These are phyloP conservation scores for Colletotrichum graminicola DNA, from an alignment of 2,329 filamentous ascomycete species.

Conservation along the genomic window DNA sequence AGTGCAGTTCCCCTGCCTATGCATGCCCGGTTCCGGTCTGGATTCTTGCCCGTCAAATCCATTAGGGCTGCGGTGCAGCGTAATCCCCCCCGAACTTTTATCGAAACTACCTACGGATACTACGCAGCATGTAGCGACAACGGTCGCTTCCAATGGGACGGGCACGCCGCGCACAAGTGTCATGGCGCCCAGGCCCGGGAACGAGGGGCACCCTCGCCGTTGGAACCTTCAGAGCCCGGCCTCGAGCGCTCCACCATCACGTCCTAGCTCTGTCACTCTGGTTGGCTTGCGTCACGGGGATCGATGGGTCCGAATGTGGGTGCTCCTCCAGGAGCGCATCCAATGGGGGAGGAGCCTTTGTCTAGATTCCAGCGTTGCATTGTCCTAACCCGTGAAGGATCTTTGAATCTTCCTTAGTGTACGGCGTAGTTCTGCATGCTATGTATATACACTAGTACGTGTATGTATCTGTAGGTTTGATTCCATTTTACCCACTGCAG, in stretches of 20 bases:
- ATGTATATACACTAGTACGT: too few relatives aligned
- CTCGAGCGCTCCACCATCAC: background rate
- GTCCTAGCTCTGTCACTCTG: background rate
- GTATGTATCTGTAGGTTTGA: background rate
- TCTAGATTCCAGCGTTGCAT: background rate
- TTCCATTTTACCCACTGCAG: background rate
- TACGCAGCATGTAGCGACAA: background rate
- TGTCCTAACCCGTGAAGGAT: background rate
- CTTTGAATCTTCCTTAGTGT: background rate
- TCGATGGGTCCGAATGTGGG: slow-evolving; percentile 16
- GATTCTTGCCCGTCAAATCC: background rate
- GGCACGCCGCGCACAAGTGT: slow-evolving; percentile 7
- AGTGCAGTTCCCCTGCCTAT: slow-evolving; percentile 1
- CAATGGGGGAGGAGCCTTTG: background rate
- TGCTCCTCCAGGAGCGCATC: slow-evolving; percentile 12
- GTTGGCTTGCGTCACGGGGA: slow-evolving; percentile 23
- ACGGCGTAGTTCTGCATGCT: too few relatives aligned
- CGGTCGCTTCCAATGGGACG: background rate
- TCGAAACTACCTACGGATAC: background rate
- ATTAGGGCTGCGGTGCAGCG: background rate
- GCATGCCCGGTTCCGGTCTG: background rate
- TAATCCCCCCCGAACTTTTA: background rate
- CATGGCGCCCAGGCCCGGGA: slow-evolving; percentile 3
- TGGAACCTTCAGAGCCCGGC: background rate
- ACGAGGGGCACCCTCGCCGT: slow-evolving; percentile 10